Evolutionary conservation across 306 rosid genomes (phyloP).

Genomic region (Malus sylvestris): DNA sequence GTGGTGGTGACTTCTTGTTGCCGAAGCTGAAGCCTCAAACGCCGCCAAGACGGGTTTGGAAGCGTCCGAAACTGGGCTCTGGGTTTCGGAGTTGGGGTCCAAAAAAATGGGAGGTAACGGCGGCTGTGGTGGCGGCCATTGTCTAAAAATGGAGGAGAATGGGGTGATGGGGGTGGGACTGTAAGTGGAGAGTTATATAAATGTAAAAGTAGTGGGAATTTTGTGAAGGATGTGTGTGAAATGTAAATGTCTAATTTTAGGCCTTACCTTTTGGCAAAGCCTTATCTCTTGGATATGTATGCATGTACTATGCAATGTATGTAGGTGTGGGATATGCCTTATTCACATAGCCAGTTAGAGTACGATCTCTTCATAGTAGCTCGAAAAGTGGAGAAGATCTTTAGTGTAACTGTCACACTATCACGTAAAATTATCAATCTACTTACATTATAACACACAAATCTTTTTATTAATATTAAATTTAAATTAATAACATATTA

Average conservation of each 20-base stretch:
- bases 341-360: neutral
- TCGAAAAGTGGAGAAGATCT: accelerated
- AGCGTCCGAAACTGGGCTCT: conserved; percentile 11
- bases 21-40: conserved; percentile 32
- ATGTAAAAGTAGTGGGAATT: neutral
- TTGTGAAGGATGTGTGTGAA: neutral
- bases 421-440: too few relatives aligned
- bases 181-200: neutral
- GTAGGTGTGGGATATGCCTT: neutral
- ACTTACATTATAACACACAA: too few relatives aligned
- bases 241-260: neutral
- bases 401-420: too few relatives aligned
- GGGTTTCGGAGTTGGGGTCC: conserved; percentile 32
- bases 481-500: too few relatives aligned
- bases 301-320: neutral
- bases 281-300: neutral
- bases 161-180: conserved; percentile 10
- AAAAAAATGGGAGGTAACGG: conserved; percentile 51
- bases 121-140: conserved; percentile 39
- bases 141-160: neutral
- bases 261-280: conserved; percentile 44
- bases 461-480: too few relatives aligned
- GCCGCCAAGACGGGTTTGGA: conserved; percentile 37
- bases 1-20: conserved; percentile 21
- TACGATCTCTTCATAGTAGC: too few relatives aligned